phyloP scores from a whole-genome alignment of 768 basidiomycete species.

The Cystobasidium tubakii region DNA sequence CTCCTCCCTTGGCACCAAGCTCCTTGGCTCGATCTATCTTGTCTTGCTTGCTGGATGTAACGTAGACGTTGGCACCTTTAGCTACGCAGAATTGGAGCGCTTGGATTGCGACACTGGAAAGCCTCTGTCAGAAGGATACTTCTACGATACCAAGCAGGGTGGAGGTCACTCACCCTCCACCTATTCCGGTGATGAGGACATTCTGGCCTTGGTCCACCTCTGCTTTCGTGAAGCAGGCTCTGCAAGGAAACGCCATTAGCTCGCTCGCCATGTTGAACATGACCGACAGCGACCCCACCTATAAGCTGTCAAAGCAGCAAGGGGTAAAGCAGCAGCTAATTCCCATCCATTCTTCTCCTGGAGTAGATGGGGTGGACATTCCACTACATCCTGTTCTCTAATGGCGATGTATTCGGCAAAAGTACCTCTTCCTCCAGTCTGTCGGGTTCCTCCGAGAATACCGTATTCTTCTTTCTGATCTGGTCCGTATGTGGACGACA shows the following conservation, averaged over 20 bases:
- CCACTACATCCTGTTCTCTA: constrained; percentile 60
- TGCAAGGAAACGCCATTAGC: constrained; percentile 46
- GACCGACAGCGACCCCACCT: constrained; percentile 54
- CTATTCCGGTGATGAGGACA: constrained; percentile 58
- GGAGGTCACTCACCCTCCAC: constrained; percentile 30
- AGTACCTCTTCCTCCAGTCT: constrained; percentile 57
- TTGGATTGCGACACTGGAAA: constrained; percentile 61
- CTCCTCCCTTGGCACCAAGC: constrained; percentile 72
- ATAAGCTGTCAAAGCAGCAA: constrained; percentile 75
- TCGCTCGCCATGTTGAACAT: neutral
- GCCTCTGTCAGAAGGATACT: neutral
- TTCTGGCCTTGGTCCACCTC: constrained; percentile 61
- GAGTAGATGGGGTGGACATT: constrained; percentile 62
- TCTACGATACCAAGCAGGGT: neutral
- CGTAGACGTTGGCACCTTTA: constrained; percentile 68
- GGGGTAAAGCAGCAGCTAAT: constrained; percentile 64
- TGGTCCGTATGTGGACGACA: constrained; percentile 37
- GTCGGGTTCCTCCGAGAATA: constrained; percentile 60
- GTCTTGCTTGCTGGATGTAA: constrained; percentile 64
- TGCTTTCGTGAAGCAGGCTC: constrained; percentile 64
- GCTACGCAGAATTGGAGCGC: constrained; percentile 71
- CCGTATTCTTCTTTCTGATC: constrained; percentile 52
- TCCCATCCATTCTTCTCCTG: constrained; percentile 54
- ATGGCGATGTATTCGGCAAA: constrained; percentile 72
- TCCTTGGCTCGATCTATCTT: constrained; percentile 64